phyloP scores from a whole-genome alignment of 2,329 filamentous ascomycete species.

The Alternaria tenuissima region DNA sequence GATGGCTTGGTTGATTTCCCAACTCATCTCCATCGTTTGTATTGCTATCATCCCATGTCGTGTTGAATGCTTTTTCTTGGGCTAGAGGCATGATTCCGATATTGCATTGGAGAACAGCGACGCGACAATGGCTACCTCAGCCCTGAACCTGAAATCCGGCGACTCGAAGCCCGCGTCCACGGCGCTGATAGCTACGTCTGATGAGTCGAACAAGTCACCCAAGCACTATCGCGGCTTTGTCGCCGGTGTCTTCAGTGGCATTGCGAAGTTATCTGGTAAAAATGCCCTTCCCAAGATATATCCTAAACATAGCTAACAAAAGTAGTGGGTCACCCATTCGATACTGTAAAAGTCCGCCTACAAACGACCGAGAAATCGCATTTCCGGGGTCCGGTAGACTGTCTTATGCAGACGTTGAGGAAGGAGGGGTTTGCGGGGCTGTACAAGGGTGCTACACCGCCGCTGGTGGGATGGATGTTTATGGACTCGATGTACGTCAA shows the following conservation, averaged over 20 bases:
- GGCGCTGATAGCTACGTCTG: constrained; percentile 37
- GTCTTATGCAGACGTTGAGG: constrained; percentile 81
- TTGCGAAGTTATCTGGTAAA: constrained; percentile 85
- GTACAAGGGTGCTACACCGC: constrained; percentile 94
- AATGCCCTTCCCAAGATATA: not conserved
- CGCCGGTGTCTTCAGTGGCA: constrained; percentile 92
- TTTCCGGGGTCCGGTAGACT: constrained; percentile 87
- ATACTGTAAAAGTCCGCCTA: constrained; percentile 95
- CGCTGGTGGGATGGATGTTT: constrained; percentile 96
- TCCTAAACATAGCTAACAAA: constrained; percentile 22
- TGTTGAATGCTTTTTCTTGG: not conserved
- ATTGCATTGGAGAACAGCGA: constrained; percentile 11
- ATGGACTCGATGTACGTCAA: constrained; percentile 78
- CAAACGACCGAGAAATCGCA: constrained; percentile 81
- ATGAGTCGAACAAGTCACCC: constrained; percentile 37
- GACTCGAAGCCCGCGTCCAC: constrained; percentile 34
- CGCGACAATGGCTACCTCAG: constrained; percentile 47
- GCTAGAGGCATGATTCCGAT: constrained; percentile 33
- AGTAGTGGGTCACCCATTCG: constrained; percentile 76
- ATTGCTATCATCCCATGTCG: not conserved
- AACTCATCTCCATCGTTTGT: constrained; percentile 1
- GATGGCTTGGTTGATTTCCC: not conserved
- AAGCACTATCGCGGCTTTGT: constrained; percentile 94
- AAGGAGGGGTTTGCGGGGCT: constrained; percentile 85
- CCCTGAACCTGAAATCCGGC: constrained; percentile 45